Percentiles rank a stretch among this genome's conserved stretches.
Conservation (phyloP, 2,329 filamentous ascomycete genomes). For the Bipolaris gigantea region DNA sequence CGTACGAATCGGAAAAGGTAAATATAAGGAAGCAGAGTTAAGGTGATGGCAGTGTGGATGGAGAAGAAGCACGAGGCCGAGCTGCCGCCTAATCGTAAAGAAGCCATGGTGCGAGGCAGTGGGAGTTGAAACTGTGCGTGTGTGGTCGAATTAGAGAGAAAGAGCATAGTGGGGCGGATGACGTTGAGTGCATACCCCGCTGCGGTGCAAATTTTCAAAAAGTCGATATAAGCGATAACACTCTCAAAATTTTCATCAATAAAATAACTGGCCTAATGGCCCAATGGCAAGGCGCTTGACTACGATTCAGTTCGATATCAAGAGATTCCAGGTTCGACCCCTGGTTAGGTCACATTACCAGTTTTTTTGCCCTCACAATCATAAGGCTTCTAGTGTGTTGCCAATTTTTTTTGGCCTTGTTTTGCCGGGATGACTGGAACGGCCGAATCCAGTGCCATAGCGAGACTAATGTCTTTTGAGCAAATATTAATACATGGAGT, state of each 20-base stretch:
- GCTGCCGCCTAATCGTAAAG: not conserved
- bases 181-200: slow-evolving; percentile 8
- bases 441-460: too few relatives aligned
- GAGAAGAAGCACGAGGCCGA: too few relatives aligned
- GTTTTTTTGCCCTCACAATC: not conserved
- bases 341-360: slow-evolving; percentile 21
- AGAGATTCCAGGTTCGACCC: slow-evolving; percentile 38
- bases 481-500: too few relatives aligned
- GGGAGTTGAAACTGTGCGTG: slow-evolving; percentile 4
- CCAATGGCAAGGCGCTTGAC: slow-evolving; percentile 62
- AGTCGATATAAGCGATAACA: too few relatives aligned
- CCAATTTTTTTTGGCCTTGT: too few relatives aligned
- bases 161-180: slow-evolving; percentile 10
- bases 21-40: not conserved
- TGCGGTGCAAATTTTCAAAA: too few relatives aligned
- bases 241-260: not conserved
- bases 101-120: slow-evolving; percentile 5
- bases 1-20: not conserved
- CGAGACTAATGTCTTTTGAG: too few relatives aligned
- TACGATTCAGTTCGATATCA: slow-evolving; percentile 48
- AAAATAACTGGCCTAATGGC: slow-evolving; percentile 44
- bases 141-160: slow-evolving; percentile 3
- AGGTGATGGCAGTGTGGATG: not conserved
- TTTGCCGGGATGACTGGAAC: too few relatives aligned
- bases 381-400: too few relatives aligned